Percentiles rank a stretch among this genome's conserved stretches.
Conservation (phyloP, 306 rosid genomes). For the Ziziphus jujuba region DNA sequence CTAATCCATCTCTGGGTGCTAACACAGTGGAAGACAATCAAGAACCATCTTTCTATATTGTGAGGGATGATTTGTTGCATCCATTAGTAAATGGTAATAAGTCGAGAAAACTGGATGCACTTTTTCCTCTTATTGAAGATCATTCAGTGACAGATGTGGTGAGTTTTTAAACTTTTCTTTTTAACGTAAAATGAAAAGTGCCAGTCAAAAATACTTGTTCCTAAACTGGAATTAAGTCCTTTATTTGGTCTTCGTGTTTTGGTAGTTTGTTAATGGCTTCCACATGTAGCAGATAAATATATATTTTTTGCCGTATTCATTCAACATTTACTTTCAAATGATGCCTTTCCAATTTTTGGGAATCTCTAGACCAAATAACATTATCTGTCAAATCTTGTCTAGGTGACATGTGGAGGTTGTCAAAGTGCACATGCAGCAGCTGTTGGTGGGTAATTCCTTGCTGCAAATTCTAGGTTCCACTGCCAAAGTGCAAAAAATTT, state of each 20-base stretch:
- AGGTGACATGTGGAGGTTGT: slow-evolving; percentile 99
- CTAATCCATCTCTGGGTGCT: slow-evolving; percentile 34
- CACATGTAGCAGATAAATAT: neutral
- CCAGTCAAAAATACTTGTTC: slow-evolving; percentile 2
- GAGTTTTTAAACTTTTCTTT: slow-evolving; percentile 21
- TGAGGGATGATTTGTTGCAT: slow-evolving; percentile 94
- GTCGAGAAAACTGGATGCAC: slow-evolving; percentile 79
- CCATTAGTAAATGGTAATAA: slow-evolving; percentile 88
- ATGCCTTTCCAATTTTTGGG: slow-evolving; percentile 20
- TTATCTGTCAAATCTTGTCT: slow-evolving; percentile 27
- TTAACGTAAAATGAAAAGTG: neutral
- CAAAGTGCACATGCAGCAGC: slow-evolving; percentile 97
- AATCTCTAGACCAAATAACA: slow-evolving; percentile 31
- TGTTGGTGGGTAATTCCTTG: slow-evolving; percentile 54
- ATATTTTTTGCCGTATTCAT: neutral
- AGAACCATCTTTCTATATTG: slow-evolving; percentile 46
- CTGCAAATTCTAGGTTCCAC: neutral
- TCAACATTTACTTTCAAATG: neutral
- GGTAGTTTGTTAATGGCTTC: slow-evolving; percentile 16
- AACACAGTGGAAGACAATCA: slow-evolving; percentile 24
- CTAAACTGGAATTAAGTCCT: neutral
- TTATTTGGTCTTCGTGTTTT: slow-evolving; percentile 6
- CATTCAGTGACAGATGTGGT: slow-evolving; percentile 80
- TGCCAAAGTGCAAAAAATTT: neutral
- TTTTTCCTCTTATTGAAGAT: slow-evolving; percentile 66